Base-by-base conservation (phyloP, 371 early-diverging fungal genomes). In the Zychaea mexicana region DNA sequence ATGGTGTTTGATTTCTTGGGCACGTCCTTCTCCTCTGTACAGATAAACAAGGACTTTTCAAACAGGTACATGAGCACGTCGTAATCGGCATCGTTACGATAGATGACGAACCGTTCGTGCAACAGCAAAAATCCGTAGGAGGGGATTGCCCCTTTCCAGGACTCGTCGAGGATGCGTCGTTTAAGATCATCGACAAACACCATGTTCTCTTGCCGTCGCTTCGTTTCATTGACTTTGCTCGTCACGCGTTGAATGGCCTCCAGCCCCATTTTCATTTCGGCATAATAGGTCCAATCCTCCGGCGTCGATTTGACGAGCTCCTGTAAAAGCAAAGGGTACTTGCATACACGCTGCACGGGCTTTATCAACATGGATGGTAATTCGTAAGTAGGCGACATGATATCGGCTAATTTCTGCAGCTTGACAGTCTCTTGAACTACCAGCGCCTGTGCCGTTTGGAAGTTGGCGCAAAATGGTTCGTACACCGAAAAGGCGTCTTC, bases 321-420 rank as follows among this genome's bases (percentile, higher is more conserved):
- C 61, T 90, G 85, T 65, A 98, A 74, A 36, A 96, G 84, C 21
- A 96, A 76, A 21, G 96, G 95, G 74, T 98, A 99, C 77, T 94
- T 96, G 85, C 97, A 96, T 45, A 98, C 88, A 49, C 99, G 87
- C 75, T 99, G 98, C 3, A 98, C 90, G 0, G 99, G 99, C 71
- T 96, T 95, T 76, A 99, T 97, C 36, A 99, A 82, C 77, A 93
- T 88, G 19, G 95, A 92, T 9, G 91, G 96, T 57, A 98, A 81
- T 62, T 90, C 94, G 56, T 91, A 90, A 27, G 80, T 82, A 6
- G 96, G 94, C 31, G 95, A 94, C 66, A 95, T 81, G 32, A 94
- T 72, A 65, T 88, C 80, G 7, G 81, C 66, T 64, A 92, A 69
- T 58, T 77, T 79, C 57, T 83, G 77, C 12, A 86, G 68, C 52